Evolutionary conservation across 2,329 filamentous ascomycete species (phyloP).

Genomic region (Thelonectria rubi): DNA sequence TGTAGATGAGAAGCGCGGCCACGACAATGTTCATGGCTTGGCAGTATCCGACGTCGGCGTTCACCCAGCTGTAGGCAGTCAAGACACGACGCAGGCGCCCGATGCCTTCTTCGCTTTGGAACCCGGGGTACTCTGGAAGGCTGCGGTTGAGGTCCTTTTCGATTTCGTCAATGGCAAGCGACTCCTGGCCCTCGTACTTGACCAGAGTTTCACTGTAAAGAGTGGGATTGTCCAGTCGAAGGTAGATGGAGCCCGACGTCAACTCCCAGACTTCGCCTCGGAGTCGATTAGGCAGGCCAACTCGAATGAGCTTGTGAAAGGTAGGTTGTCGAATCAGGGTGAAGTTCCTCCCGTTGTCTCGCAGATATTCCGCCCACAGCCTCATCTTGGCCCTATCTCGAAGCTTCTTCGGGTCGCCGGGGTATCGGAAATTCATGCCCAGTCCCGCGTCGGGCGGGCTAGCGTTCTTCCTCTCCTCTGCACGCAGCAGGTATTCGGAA

Average conservation of each 20-base stretch:
- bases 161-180: conserved; percentile 97
- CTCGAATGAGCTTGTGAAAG: conserved; percentile 96
- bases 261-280: conserved; percentile 97
- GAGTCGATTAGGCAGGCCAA: conserved; percentile 91
- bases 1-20: conserved; percentile 97
- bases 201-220: conserved; percentile 84
- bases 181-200: conserved; percentile 86
- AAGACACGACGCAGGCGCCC: conserved; percentile 87
- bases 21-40: conserved; percentile 99
- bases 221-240: conserved; percentile 85
- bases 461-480: conserved; percentile 68
- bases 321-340: conserved; percentile 95
- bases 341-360: conserved; percentile 92
- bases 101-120: conserved; percentile 96
- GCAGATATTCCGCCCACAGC: conserved; percentile 94
- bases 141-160: conserved; percentile 98
- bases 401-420: conserved; percentile 92
- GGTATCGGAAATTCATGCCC: conserved; percentile 92
- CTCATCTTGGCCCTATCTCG: conserved; percentile 97
- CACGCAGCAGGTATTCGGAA: conserved; percentile 81
- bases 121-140: conserved; percentile 95
- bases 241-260: conserved; percentile 88
- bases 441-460: conserved; percentile 84
- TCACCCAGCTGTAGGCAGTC: conserved; percentile 97
- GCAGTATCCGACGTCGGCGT: conserved; percentile 95